Percentiles rank a stretch among this genome's conserved stretches.
phyloP scores from a whole-genome alignment of 805 yeast species.

The Candida incommunis region DNA sequence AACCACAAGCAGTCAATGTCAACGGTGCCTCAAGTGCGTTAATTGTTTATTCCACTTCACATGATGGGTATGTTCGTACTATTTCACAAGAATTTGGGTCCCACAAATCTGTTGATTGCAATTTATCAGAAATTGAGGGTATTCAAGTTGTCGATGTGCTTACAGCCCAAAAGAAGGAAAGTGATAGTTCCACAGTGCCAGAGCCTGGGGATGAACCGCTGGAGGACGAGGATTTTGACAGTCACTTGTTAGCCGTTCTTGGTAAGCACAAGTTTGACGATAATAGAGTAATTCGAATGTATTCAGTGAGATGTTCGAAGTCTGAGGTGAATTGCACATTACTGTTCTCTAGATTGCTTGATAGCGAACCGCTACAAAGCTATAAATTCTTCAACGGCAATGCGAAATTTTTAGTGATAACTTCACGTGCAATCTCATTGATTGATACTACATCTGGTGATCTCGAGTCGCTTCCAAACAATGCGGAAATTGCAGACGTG shows the following conservation, averaged over 20 bases:
- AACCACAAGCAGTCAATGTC: neutral
- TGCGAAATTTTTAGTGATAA: neutral
- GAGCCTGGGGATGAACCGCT: no score
- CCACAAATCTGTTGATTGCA: neutral
- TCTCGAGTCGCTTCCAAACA: neutral
- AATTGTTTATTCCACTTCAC: neutral
- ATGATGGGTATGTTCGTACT: neutral
- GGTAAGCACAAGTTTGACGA: neutral
- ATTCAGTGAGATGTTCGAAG: neutral
- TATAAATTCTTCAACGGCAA: neutral
- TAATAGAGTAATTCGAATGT: neutral
- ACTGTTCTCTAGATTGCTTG: neutral
- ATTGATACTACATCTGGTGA: neutral
- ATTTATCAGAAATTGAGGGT: neutral
- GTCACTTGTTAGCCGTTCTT: neutral
- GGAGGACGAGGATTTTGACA: neutral
- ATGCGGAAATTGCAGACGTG: neutral
- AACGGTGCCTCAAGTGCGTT: neutral
- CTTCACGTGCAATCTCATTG: neutral
- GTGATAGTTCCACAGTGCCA: neutral
- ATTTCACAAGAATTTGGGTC: neutral
- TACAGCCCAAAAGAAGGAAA: no score
- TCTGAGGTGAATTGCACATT: neutral
- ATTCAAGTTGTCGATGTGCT: no score
- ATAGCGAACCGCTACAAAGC: neutral